Evolutionary conservation across 768 basidiomycete genomes (phyloP).

Genomic region (Rhodotorula diobovata): DNA sequence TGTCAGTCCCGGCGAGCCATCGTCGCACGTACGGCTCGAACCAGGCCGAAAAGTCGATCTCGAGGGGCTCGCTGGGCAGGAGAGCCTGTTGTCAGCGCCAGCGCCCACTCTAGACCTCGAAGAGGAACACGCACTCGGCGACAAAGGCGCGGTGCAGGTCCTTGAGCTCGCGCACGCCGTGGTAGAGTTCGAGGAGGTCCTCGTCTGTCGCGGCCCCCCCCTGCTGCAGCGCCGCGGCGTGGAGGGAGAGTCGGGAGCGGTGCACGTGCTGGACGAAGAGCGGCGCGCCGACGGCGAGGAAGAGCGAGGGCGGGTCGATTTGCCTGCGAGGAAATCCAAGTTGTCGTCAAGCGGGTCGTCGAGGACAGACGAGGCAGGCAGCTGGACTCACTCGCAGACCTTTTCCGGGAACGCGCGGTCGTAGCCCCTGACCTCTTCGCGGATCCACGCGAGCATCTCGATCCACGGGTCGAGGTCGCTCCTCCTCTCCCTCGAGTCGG

Average conservation of each 20-base stretch:
- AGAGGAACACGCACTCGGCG: conserved; percentile 58
- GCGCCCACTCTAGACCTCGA: too few species aligned
- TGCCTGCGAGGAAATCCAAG: neutral
- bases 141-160: conserved; percentile 80
- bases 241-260: conserved; percentile 7
- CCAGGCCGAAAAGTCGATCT: conserved; percentile 67
- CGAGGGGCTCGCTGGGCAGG: conserved; percentile 45
- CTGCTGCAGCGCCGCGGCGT: conserved; percentile 11
- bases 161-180: conserved; percentile 66
- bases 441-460: conserved; percentile 79
- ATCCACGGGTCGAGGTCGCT: conserved; percentile 76
- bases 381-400: conserved; percentile 62
- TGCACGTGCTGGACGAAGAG: conserved; percentile 32
- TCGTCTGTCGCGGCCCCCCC: conserved; percentile 68
- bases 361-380: neutral
- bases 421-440: conserved; percentile 74
- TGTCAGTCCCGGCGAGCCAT: conserved; percentile 84
- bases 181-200: conserved; percentile 81
- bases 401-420: conserved; percentile 84
- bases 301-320: conserved; percentile 69
- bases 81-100: neutral
- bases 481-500: conserved; percentile 48
- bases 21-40: conserved; percentile 83
- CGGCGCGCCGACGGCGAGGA: conserved; percentile 43
- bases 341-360: neutral